Evolutionary conservation across 164 flowering plant genomes (phyloP).

Genomic region (Vitis cinerea): DNA sequence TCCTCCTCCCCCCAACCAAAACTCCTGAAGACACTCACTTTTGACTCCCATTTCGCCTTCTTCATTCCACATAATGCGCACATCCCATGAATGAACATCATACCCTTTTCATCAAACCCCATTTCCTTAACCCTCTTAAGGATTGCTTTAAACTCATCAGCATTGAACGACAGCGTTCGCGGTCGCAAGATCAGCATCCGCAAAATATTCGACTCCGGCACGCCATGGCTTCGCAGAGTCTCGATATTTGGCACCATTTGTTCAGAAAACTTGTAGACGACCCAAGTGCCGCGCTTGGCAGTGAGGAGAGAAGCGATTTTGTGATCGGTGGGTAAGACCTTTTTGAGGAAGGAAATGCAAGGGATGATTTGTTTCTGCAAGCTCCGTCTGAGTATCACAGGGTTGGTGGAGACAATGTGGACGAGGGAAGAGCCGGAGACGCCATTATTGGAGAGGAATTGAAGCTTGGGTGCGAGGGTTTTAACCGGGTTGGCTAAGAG

Average conservation of each 20-base stretch:
- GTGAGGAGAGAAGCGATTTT: neutral
- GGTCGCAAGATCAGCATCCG: neutral
- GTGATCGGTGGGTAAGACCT: neutral
- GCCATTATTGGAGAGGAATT: neutral
- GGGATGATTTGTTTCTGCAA: neutral
- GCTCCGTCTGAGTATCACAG: neutral
- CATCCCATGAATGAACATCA: slow-evolving; percentile 1
- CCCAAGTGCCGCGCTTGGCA: slow-evolving; percentile 6
- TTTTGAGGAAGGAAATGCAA: neutral
- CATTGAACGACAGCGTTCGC: neutral
- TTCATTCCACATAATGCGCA: neutral
- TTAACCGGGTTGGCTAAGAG: neutral
- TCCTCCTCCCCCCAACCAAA: slow-evolving; percentile 4
- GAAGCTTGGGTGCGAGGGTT: slow-evolving; percentile 1
- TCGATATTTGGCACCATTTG: neutral
- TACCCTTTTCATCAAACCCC: neutral
- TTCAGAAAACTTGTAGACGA: neutral
- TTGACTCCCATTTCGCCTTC: slow-evolving; percentile 1
- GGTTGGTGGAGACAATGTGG: neutral
- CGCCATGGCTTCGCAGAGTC: neutral
- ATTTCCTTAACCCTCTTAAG: neutral
- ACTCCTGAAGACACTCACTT: neutral
- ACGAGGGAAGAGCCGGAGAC: neutral
- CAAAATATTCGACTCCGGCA: neutral
- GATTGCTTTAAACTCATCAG: neutral